Evolutionary conservation across 306 rosid genomes (phyloP), one percentile per base, ranked within the genome.

Genomic region (Carpinus viminea): DNA sequence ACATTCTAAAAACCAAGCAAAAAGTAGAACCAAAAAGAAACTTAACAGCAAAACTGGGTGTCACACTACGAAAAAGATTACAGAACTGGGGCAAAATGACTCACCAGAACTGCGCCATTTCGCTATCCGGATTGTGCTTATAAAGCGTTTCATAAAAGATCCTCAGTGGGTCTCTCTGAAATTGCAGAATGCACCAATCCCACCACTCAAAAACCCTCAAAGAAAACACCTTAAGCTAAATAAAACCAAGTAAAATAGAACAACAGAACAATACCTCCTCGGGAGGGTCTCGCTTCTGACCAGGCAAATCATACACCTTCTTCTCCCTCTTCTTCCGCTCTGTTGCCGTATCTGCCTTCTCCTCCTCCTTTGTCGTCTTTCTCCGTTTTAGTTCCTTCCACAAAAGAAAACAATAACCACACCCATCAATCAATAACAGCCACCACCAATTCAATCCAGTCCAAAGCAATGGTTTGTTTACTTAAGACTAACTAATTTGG

Each of bases 261-360:
- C 16, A 69, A 73, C 38, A 20, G 13, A 12, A 70, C 12, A 36
- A 38, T 56, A 90, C 98, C 97, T 91, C 93, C 43, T 79, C 90
- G 4, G 98, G 98, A 10, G 95, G 79, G 78, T 94, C 97, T 74
- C 97, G 91, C 86, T 89, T 94, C 87, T 94, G 97, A 41, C 97
- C 98, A 72, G 98, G 93, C 74, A 94, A 86, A 76, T 88, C 91
- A 81, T 86, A 94, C 68, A 88, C 92, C 88, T 92, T 92, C 79
- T 41, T 90, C 68, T 76, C 90, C 80, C 31, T 92, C 80, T 77
- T 84, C 83, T 78, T 90, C 75, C 21, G 80, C 56, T 81, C 86
- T 51, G 75, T 17, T 60, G 75, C 52, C 52, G 17, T 47, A 43
- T 16, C 76, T 47, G 45, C 65, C 26, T 74, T 77, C 75, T 72